phyloP scores from a whole-genome alignment of 257 asterid species.

The Mentha longifolia region DNA sequence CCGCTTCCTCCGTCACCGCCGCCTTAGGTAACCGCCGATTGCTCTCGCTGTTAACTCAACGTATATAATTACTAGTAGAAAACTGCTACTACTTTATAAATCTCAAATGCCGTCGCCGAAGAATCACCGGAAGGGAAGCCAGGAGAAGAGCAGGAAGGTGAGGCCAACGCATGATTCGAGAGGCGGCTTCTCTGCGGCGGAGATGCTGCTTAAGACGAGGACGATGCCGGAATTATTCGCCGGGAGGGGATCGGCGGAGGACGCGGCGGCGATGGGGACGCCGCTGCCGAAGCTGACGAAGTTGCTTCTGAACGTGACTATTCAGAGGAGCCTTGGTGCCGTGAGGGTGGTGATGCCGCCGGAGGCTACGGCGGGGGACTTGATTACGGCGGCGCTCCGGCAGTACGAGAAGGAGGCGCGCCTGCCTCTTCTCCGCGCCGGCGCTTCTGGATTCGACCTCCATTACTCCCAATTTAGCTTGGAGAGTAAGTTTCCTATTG shows the following conservation, averaged over 20 bases:
- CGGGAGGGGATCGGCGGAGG: conserved; percentile 31
- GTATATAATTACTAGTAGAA: background rate
- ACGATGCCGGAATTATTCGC: conserved; percentile 70
- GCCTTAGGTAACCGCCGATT: conserved; percentile 37
- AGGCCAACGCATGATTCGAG: conserved; percentile 58
- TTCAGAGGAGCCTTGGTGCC: conserved; percentile 84
- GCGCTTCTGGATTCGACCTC: conserved; percentile 59
- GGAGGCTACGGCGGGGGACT: conserved; percentile 74
- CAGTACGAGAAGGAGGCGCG: conserved; percentile 79
- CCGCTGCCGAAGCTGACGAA: conserved; percentile 59
- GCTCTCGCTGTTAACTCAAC: background rate
- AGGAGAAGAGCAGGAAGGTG: conserved; percentile 63
- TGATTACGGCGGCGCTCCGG: conserved; percentile 66
- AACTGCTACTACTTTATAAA: background rate
- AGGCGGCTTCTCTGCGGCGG: conserved; percentile 33
- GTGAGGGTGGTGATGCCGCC: conserved; percentile 70
- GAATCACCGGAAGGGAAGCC: conserved; percentile 51
- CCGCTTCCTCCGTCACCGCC: conserved; percentile 53
- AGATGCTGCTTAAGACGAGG: conserved; percentile 59
- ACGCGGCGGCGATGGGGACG: conserved; percentile 38
- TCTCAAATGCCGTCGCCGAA: conserved; percentile 71
- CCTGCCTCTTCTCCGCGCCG: conserved; percentile 47
- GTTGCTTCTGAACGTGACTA: conserved; percentile 72
- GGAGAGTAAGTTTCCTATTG: conserved; percentile 58
- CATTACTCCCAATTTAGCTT: conserved; percentile 94